These are phyloP conservation scores for Boeremia lycopersici DNA, from an alignment of 2,329 filamentous ascomycete genomes.

Conservation along the genomic window DNA sequence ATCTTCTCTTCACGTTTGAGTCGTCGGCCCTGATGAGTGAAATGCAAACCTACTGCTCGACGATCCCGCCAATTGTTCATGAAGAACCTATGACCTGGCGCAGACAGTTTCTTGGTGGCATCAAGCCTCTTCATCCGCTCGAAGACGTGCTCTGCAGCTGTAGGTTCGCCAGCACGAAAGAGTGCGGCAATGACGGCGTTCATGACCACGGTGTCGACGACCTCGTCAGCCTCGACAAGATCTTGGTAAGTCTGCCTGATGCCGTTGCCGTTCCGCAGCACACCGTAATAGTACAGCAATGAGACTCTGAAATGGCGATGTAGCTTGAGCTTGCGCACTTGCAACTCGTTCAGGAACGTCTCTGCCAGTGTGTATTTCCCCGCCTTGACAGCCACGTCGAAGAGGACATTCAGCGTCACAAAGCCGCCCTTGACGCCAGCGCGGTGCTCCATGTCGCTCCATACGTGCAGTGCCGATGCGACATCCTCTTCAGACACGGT, in stretches of 20 bases:
- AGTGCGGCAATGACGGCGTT: constrained; percentile 86
- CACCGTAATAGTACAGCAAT: constrained; percentile 82
- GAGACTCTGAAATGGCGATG: constrained; percentile 83
- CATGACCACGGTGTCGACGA: constrained; percentile 84
- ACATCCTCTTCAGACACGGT: constrained; percentile 64
- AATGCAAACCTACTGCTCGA: constrained; percentile 53
- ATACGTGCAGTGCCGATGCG: constrained; percentile 74
- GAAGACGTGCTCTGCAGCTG: constrained; percentile 81
- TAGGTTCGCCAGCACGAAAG: constrained; percentile 74
- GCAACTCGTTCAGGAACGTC: constrained; percentile 83
- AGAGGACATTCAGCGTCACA: constrained; percentile 93
- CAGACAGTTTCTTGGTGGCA: constrained; percentile 38
- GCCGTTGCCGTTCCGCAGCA: constrained; percentile 73
- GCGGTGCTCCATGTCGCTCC: constrained; percentile 86
- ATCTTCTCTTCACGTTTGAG: constrained; percentile 53
- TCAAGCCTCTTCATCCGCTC: constrained; percentile 77
- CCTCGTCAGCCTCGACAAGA: constrained; percentile 82
- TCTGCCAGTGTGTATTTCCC: constrained; percentile 85
- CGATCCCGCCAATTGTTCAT: constrained; percentile 51
- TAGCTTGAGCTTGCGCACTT: constrained; percentile 67
- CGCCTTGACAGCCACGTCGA: constrained; percentile 84
- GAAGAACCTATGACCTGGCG: constrained; percentile 35
- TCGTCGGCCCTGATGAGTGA: constrained; percentile 53
- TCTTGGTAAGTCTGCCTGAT: constrained; percentile 79
- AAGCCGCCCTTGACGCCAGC: constrained; percentile 69